Evolutionary conservation across 257 asterid species (phyloP), one percentile per base, ranked within the genome.

Genomic region (Asclepias syriaca): DNA sequence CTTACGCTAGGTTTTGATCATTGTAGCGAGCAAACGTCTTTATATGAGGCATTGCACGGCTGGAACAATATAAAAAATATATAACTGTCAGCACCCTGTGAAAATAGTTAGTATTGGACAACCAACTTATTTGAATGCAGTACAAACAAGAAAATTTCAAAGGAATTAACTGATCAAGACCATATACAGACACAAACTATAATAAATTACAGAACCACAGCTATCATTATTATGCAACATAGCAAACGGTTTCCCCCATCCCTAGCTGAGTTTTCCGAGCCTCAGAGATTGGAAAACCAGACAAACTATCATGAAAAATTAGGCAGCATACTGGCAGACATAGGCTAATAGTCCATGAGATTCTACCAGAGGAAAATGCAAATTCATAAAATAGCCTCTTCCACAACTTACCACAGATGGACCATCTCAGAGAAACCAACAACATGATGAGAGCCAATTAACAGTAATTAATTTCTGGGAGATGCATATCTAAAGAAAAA

Each of bases 31-130:
- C 70, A 82, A 94, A 94, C 4, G 97, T 89, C 90, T 94, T 94
- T 78, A 94, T 91, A 79, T 94, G 99, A 77, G 99, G 97, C 98
- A 94, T 94, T 72, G 99, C 99, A 49, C 92, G 97, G 76, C 99
- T 94, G 90, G 18, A 76, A 74, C 53, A 79, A 63, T 60, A 50
- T 45, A 75, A 77, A 68, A 66, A 70, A 65, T 32, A 39, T 32
- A 32, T 72, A 74, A 49, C 51, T 39, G 45, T 79, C 68, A 80
- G 78, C 45, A 55, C 65, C 70, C 68, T 58, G 48, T 39, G 54
- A 73, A 12, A 54, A 59, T 58, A 34, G 34, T 24, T 64, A 45
- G 43, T 53, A 6, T 39, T 39, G 65, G 65, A 27, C 46, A 43
- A 68, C 71, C 37, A 73, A 37, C 19, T 29, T 43, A 68, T 5